Evolutionary conservation across 148 eudicot species (phyloP), one percentile per base, ranked within the genome.

Genomic region (Drosera capensis): DNA sequence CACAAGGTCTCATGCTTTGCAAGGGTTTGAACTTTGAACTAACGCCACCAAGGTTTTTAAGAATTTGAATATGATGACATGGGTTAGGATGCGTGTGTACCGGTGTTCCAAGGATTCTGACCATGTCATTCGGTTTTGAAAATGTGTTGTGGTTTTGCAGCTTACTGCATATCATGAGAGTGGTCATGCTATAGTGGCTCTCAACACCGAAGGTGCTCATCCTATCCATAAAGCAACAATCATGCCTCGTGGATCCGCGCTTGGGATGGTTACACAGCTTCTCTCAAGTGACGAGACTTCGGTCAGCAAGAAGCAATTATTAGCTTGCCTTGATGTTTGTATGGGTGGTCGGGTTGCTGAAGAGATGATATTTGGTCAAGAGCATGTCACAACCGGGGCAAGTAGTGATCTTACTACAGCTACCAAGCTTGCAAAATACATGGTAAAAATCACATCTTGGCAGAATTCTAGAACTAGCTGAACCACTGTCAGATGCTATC

Each of bases 261-360:
- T 90, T 51, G 99, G 99, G 43, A 84, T 90, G 99, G 99, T 90
- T 9, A 85, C 95, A 13, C 99, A 90, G 60, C 82, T 90, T 35
- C 99, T 93, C 37, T 80, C 99, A 45, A 66, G 39, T 54, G 99
- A 90, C 24, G 99, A 90, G 71, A 84, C 88, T 48, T 80, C 93
- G 26, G 60, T 80, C 53, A 90, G 93, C 77, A 85, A 73, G 66
- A 84, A 70, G 43, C 99, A 90, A 43, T 62, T 90, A 48, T 55
- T 90, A 59, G 99, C 99, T n/a, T 85, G 99, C 12, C 87, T 90
- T 39, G 99, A 90, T 71, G 99, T 90, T 64, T 90, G 99, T 55
- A 90, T 85, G 99, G 99, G 99, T 25, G 99, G 99, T 41, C 57
- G 95, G 65, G 99, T 85, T 11, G 99, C 99, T 2, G 99, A 90